Percentiles rank a stretch among this genome's conserved stretches.
These are phyloP conservation scores for Alternaria sp. DNA, from an alignment of 2,329 filamentous ascomycete species.

Conservation along the genomic window DNA sequence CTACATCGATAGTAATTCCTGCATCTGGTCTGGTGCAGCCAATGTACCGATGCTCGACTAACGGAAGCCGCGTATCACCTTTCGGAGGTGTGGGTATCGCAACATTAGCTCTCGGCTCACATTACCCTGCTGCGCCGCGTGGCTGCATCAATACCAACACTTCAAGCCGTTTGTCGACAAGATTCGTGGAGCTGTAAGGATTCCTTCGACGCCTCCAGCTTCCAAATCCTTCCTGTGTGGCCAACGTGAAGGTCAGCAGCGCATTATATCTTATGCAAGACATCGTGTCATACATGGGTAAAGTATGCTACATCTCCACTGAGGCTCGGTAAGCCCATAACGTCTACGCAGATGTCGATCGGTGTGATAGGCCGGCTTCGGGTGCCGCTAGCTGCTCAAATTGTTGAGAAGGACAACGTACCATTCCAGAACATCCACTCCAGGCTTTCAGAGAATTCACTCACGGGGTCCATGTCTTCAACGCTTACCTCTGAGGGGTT, in stretches of 20 bases:
- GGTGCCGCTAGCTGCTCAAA: neutral
- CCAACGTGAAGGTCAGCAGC: constrained; percentile 3
- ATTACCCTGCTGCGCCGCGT: constrained; percentile 13
- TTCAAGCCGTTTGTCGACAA: neutral
- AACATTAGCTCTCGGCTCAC: constrained; percentile 6
- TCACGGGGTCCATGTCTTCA: neutral
- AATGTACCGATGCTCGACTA: constrained; percentile 21
- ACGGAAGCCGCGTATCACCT: constrained; percentile 13
- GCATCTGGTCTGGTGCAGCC: constrained; percentile 8
- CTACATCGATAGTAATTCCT: constrained; percentile 12
- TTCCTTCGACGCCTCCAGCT: neutral
- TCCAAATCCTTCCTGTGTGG: neutral
- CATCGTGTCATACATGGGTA: constrained; percentile 10
- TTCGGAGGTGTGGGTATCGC: constrained; percentile 1
- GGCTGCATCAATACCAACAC: constrained; percentile 13
- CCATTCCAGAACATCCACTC: neutral
- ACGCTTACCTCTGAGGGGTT: neutral
- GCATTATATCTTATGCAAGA: constrained; percentile 9
- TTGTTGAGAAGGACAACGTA: neutral
- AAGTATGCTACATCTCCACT: constrained; percentile 4
- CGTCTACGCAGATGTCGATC: neutral
- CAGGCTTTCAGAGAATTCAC: neutral
- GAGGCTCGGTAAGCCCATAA: constrained; percentile 4
- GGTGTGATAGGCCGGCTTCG: constrained; percentile 1
- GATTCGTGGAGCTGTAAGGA: constrained; percentile 3